Conservation (phyloP, 495 filamentous ascomycete genomes). For the Neurospora sp. region DNA sequence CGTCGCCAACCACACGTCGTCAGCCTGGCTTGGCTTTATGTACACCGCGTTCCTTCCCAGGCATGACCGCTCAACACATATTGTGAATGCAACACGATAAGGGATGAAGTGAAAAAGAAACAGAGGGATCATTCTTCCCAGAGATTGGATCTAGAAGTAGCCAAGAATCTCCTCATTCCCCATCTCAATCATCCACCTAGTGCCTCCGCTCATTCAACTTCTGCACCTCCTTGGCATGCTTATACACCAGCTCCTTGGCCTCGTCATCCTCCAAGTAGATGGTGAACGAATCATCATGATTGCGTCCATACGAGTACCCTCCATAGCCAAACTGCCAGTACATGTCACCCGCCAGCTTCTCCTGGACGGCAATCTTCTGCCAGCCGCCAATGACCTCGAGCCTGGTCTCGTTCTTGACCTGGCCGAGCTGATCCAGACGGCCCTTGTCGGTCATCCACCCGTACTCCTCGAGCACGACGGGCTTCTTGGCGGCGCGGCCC, state of each 20-base stretch:
- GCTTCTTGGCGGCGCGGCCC: constrained; percentile 48
- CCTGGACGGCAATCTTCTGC: constrained; percentile 45
- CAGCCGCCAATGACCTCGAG: constrained; percentile 43
- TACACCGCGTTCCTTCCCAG: neutral
- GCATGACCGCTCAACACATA: neutral
- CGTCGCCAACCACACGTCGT: neutral
- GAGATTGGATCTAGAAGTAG: neutral
- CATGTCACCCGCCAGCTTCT: constrained; percentile 45
- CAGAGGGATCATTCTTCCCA: neutral
- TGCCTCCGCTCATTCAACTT: constrained; percentile 13
- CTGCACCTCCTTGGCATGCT: constrained; percentile 19
- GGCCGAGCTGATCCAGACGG: constrained; percentile 26
- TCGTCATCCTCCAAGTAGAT: constrained; percentile 32
- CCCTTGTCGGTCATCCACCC: constrained; percentile 36
- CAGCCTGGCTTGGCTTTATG: neutral
- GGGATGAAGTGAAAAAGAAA: neutral
- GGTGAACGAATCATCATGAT: constrained; percentile 50
- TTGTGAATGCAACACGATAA: neutral
- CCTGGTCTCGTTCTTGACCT: constrained; percentile 24
- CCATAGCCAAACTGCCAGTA: constrained; percentile 58
- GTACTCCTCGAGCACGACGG: constrained; percentile 62
- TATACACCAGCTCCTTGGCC: constrained; percentile 28
- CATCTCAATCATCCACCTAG: neutral
- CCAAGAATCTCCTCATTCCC: neutral
- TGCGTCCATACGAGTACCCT: constrained; percentile 42